phyloP scores from a whole-genome alignment of 768 basidiomycete genomes.

The Chalciporus sphaerocephalus region DNA sequence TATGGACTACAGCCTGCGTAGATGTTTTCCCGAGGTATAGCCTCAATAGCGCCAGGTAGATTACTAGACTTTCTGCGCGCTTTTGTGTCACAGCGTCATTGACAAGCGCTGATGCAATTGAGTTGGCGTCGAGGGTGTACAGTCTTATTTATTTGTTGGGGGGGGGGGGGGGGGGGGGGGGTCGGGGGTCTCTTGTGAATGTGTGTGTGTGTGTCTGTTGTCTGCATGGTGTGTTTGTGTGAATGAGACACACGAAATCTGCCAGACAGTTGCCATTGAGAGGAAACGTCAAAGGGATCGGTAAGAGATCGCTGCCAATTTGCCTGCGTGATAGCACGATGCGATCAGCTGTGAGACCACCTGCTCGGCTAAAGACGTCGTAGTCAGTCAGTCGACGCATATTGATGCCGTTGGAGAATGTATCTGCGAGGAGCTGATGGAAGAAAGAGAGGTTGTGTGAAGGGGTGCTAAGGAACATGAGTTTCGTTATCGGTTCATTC shows the following conservation, averaged over 20 bases:
- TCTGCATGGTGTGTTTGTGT: too few relatives aligned
- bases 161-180: too few relatives aligned
- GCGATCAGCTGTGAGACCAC: constrained; percentile 65
- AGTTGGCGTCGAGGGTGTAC: constrained; percentile 56
- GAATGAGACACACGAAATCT: constrained; percentile 73
- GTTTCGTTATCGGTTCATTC: constrained; percentile 31
- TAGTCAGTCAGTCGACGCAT: constrained; percentile 63
- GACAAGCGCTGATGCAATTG: constrained; percentile 37
- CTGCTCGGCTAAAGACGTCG: constrained; percentile 72
- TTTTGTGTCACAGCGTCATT: constrained; percentile 35
- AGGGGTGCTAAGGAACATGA: constrained; percentile 54
- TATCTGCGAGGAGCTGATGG: constrained; percentile 49
- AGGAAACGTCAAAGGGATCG: constrained; percentile 56
- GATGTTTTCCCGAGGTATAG: constrained; percentile 73
- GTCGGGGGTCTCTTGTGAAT: too few relatives aligned
- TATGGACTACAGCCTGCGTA: constrained; percentile 47
- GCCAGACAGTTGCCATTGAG: constrained; percentile 49
- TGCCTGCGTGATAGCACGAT: constrained; percentile 57
- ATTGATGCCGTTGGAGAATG: constrained; percentile 50
- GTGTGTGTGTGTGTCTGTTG: too few relatives aligned
- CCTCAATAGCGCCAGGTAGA: constrained; percentile 78
- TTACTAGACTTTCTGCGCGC: constrained; percentile 51
- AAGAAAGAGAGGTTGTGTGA: constrained; percentile 42
- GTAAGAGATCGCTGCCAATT: constrained; percentile 37
- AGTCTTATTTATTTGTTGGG: constrained; percentile 51